Evolutionary conservation across 2,329 filamentous ascomycete genomes (phyloP).

Genomic region (Neopestalotiopsis rosae): DNA sequence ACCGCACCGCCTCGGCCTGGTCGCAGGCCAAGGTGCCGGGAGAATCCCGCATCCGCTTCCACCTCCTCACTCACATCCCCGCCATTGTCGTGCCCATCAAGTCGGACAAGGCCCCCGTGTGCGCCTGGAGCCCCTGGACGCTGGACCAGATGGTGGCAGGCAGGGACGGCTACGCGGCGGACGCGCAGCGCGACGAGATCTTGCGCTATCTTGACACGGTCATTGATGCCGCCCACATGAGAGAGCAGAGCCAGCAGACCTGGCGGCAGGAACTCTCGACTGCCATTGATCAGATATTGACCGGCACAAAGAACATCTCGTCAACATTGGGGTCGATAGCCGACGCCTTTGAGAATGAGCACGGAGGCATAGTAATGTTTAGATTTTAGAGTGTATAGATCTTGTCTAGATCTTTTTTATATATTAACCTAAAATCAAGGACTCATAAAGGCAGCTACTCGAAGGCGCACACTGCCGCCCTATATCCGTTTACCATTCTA

Average conservation of each 20-base stretch:
- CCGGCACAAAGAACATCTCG: constrained; percentile 21
- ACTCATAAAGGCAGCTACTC: not conserved
- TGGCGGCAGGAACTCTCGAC: constrained; percentile 21
- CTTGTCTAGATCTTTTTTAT: not conserved
- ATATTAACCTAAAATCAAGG: not conserved
- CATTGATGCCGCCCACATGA: constrained; percentile 21
- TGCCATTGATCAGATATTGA: constrained; percentile 21
- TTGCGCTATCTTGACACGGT: constrained; percentile 22
- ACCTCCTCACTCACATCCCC: constrained; percentile 27
- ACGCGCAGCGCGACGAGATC: constrained; percentile 20
- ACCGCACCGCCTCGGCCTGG: constrained; percentile 25
- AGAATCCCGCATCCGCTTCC: constrained; percentile 25
- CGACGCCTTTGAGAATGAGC: constrained; percentile 24
- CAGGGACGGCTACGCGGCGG: constrained; percentile 19
- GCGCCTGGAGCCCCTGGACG: constrained; percentile 28
- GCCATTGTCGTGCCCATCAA: constrained; percentile 25
- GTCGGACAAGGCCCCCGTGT: constrained; percentile 21
- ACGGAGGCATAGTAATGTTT: constrained; percentile 24
- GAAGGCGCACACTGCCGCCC: not conserved
- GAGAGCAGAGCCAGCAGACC: constrained; percentile 12
- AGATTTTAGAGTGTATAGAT: constrained; percentile 20
- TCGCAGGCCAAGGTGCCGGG: constrained; percentile 26
- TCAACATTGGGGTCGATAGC: constrained; percentile 23
- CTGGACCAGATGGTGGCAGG: constrained; percentile 25
- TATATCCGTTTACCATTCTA: not conserved